Conservation (phyloP, 2,329 filamentous ascomycete genomes). For the Hypoxylon sp. region DNA sequence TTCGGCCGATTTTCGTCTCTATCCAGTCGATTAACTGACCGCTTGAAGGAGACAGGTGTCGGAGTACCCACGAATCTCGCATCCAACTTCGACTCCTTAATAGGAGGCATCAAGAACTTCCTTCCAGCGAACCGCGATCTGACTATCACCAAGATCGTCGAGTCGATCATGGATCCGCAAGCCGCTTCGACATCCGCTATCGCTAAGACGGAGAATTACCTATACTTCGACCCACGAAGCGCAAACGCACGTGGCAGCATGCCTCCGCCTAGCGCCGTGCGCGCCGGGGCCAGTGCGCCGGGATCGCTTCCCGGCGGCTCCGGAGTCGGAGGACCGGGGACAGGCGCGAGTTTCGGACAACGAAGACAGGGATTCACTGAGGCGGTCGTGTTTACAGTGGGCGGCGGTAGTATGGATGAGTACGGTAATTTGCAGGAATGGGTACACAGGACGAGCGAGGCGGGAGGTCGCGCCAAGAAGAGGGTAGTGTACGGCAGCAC, state of each 20-base stretch:
- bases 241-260: conserved; percentile 93
- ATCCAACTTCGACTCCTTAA: conserved; percentile 91
- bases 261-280: conserved; percentile 78
- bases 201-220: conserved; percentile 94
- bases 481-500: conserved; percentile 96
- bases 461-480: conserved; percentile 72
- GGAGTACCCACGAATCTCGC: conserved; percentile 74
- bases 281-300: conserved; percentile 58
- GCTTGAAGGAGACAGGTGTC: conserved; percentile 89
- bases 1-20: conserved; percentile 95
- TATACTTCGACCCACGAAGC: conserved; percentile 96
- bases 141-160: conserved; percentile 96
- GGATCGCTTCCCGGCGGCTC: conserved; percentile 60
- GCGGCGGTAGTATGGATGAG: conserved; percentile 98
- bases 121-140: conserved; percentile 95
- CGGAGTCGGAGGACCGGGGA: conserved; percentile 69
- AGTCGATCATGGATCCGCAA: conserved; percentile 96
- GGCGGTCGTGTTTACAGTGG: conserved; percentile 93
- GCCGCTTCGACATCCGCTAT: conserved; percentile 92
- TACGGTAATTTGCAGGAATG: conserved; percentile 98
- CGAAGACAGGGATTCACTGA: conserved; percentile 89
- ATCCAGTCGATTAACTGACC: conserved; percentile 90
- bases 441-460: conserved; percentile 80
- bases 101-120: conserved; percentile 98
- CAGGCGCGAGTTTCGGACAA: conserved; percentile 89